Conservation (phyloP, 192 early-diverging fungal species). For the Rhizoclosmatium globosum region DNA sequence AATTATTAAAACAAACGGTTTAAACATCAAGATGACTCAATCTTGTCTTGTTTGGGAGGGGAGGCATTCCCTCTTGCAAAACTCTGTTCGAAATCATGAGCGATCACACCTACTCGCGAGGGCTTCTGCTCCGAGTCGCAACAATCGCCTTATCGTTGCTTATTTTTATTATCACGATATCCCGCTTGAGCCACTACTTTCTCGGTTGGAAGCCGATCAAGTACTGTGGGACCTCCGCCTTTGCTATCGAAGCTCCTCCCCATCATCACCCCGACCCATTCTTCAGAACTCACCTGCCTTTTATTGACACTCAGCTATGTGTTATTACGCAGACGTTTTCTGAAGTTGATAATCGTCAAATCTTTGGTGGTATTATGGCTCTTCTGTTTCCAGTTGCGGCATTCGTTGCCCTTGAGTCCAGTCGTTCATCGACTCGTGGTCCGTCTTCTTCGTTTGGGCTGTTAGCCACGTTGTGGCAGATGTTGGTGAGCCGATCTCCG, state of each 20-base stretch:
- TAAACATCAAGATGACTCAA: too few relatives aligned
- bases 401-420: not conserved
- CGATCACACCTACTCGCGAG: too few relatives aligned
- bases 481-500: not conserved
- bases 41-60: too few relatives aligned
- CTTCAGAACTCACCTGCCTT: not conserved
- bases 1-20: too few relatives aligned
- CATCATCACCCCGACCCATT: not conserved
- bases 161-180: not conserved
- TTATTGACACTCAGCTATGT: not conserved
- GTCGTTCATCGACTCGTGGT: not conserved
- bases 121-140: not conserved
- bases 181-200: not conserved
- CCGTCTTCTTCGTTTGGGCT: not conserved
- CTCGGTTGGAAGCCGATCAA: not conserved
- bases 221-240: not conserved
- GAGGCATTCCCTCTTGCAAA: too few relatives aligned
- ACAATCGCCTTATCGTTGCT: not conserved
- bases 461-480: not conserved
- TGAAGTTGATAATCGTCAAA: not conserved
- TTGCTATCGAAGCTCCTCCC: not conserved
- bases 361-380: not conserved
- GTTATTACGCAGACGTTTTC: slow-evolving; percentile 1
- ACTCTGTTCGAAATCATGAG: too few relatives aligned
- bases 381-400: not conserved